Percentiles rank a stretch among this genome's conserved stretches.
These are phyloP conservation scores for Aspergillus niger DNA, from an alignment of 2,329 filamentous ascomycete species.

Conservation along the genomic window DNA sequence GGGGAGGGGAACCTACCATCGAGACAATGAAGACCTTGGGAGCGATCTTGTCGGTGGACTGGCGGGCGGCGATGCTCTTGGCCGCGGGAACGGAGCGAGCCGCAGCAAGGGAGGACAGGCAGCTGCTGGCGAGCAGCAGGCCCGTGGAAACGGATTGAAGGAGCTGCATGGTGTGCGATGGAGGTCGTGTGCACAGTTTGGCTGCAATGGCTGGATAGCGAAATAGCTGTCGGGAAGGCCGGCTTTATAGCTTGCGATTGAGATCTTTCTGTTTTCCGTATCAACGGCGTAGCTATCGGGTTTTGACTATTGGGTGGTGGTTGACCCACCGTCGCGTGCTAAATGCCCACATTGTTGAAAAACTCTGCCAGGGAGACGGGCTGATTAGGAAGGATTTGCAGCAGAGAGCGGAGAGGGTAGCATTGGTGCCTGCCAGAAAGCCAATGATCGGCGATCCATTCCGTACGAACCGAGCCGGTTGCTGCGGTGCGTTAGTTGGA, in stretches of 20 bases:
- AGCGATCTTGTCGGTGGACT: conserved; percentile 26
- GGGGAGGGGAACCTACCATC: conserved; percentile 34
- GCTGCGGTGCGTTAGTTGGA: not conserved
- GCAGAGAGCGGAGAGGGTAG: not conserved
- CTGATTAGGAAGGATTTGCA: conserved; percentile 4
- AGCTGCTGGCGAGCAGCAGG: conserved; percentile 20
- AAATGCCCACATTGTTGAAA: not conserved
- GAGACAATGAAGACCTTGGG: conserved; percentile 48
- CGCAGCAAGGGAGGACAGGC: conserved; percentile 11
- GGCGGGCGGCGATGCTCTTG: not conserved
- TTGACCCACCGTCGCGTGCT: not conserved
- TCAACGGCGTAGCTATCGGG: not conserved
- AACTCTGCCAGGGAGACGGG: not conserved
- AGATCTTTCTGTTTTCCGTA: not conserved
- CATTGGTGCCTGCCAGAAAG: not conserved
- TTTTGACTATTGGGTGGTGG: not conserved
- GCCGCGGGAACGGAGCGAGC: conserved; percentile 1
- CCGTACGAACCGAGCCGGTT: not conserved
- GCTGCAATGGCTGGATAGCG: not conserved
- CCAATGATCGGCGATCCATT: not conserved
- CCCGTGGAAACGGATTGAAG: conserved; percentile 17
- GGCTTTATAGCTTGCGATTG: not conserved
- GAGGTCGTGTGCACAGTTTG: no score
- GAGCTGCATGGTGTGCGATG: conserved; percentile 16
- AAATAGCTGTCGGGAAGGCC: not conserved